These are phyloP conservation scores for Penicillium robsamsonii DNA, from an alignment of 495 filamentous ascomycete genomes.

Conservation along the genomic window DNA sequence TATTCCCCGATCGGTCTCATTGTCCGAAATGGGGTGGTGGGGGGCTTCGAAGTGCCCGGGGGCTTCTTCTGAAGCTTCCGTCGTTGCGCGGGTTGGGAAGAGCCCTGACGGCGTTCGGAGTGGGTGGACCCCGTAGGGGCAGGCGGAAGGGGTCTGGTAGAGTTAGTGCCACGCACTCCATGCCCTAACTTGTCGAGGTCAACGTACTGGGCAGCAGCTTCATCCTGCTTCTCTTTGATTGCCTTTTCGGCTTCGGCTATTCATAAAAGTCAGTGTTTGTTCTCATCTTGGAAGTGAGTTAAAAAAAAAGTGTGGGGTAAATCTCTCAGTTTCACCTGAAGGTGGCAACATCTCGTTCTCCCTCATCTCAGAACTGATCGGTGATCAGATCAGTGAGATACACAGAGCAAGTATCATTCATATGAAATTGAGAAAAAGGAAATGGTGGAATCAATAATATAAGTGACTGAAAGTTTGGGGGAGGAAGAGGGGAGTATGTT, in stretches of 20 bases:
- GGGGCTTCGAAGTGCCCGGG: constrained; percentile 11
- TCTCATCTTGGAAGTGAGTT: neutral
- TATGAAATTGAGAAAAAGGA: neutral
- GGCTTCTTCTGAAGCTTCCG: constrained; percentile 20
- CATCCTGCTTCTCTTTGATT: neutral
- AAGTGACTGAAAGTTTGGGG: neutral
- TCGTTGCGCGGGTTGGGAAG: constrained; percentile 20
- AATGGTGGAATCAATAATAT: neutral
- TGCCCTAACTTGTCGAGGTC: constrained; percentile 21
- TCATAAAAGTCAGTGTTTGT: neutral
- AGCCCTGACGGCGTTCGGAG: constrained; percentile 12
- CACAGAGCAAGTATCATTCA: neutral
- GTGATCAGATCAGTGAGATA: neutral
- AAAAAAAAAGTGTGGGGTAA: neutral
- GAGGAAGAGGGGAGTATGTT: neutral
- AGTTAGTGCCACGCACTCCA: constrained; percentile 24
- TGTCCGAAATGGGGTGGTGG: constrained; percentile 7
- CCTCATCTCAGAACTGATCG: neutral
- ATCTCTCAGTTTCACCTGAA: neutral
- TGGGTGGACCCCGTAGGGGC: constrained; percentile 24
- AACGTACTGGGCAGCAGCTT: neutral
- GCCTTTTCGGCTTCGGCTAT: constrained; percentile 1
- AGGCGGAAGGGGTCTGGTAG: constrained; percentile 27
- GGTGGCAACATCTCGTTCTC: neutral
- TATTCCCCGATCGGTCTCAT: constrained; percentile 32